These are phyloP conservation scores for Boletus huronensis DNA, from an alignment of 768 basidiomycete species.

Conservation along the genomic window DNA sequence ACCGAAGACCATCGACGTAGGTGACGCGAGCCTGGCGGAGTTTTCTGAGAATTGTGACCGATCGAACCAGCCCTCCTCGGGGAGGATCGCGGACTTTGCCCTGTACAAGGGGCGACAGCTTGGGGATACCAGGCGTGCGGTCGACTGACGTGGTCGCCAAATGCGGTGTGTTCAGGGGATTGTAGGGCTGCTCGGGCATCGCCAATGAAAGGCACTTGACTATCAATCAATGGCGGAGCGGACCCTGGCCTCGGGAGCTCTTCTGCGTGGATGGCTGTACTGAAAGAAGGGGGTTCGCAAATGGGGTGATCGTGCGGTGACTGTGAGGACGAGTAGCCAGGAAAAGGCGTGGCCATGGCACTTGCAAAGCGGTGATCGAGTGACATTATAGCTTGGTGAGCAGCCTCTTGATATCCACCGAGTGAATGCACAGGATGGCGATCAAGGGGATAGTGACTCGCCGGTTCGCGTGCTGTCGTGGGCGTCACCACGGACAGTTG, in stretches of 20 bases:
- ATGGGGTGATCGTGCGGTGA: conserved; percentile 28
- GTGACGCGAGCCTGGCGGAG: conserved; percentile 28
- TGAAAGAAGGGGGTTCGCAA: conserved; percentile 25
- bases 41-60: conserved; percentile 29
- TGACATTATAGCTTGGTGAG: conserved; percentile 16
- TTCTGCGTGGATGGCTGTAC: conserved; percentile 22
- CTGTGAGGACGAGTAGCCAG: conserved; percentile 31
- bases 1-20: conserved; percentile 32
- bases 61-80: conserved; percentile 31
- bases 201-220: conserved; percentile 26
- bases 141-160: conserved; percentile 16
- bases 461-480: conserved; percentile 9
- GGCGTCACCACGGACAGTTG: conserved; percentile 14
- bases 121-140: conserved; percentile 23
- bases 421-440: conserved; percentile 17
- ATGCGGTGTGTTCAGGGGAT: conserved; percentile 12
- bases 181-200: conserved; percentile 24
- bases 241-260: conserved; percentile 28
- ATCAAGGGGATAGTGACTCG: conserved; percentile 14
- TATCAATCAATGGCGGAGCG: conserved; percentile 30
- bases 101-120: conserved; percentile 9
- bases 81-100: conserved; percentile 33
- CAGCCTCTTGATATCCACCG: conserved; percentile 14
- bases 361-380: conserved; percentile 25
- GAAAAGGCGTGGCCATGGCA: conserved; percentile 27